phyloP scores from a whole-genome alignment of 2,329 filamentous ascomycete genomes.

The Dactylellina cionopaga region DNA sequence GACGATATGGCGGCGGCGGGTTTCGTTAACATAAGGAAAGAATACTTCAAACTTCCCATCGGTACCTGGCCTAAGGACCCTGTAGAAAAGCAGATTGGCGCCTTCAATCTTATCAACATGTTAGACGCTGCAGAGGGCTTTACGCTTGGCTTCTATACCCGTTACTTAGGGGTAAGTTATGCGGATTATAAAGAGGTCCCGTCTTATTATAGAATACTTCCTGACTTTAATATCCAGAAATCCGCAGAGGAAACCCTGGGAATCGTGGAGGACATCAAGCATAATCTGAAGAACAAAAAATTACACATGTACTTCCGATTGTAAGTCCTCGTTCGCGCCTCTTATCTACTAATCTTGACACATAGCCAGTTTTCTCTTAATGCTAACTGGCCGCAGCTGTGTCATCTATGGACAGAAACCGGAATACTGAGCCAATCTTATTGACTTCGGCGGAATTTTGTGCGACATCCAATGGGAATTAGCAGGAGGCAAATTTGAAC shows the following conservation, averaged over 20 bases:
- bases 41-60: slow-evolving; percentile 57
- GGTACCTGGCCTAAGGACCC: slow-evolving; percentile 62
- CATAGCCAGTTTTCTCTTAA: no score
- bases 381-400: slow-evolving; percentile 21
- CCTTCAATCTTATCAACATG: slow-evolving; percentile 56
- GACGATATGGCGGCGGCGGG: slow-evolving; percentile 58
- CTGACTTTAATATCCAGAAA: slow-evolving; percentile 1
- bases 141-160: slow-evolving; percentile 20
- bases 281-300: slow-evolving; percentile 40
- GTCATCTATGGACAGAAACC: slow-evolving; percentile 50
- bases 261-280: slow-evolving; percentile 36
- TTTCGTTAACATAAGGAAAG: slow-evolving; percentile 58
- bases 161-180: slow-evolving; percentile 30
- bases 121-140: slow-evolving; percentile 50
- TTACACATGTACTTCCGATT: slow-evolving; percentile 51
- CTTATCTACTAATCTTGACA: no score
- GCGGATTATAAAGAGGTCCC: no score
- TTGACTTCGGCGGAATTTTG: slow-evolving; percentile 2
- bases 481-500: slow-evolving; percentile 23
- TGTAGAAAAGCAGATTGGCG: slow-evolving; percentile 65
- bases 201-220: background rate
- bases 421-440: slow-evolving; percentile 3
- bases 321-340: slow-evolving; percentile 3
- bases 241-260: slow-evolving; percentile 7
- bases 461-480: slow-evolving; percentile 7